phyloP scores from a whole-genome alignment of 495 filamentous ascomycete genomes.

The Filosporella fistucella region DNA sequence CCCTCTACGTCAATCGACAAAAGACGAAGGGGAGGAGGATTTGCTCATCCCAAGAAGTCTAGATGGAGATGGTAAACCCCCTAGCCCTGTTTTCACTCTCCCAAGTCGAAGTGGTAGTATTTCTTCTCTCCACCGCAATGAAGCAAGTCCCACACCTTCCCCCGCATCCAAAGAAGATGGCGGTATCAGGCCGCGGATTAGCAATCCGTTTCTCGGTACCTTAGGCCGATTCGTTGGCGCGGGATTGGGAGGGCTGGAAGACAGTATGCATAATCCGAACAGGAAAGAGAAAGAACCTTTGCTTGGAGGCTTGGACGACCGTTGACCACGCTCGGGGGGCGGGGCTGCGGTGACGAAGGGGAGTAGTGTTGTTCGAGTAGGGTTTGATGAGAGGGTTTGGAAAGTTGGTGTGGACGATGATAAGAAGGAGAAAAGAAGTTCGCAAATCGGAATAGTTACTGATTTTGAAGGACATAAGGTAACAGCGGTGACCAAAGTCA shows the following conservation, averaged over 20 bases:
- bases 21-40: background rate
- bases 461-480: no score
- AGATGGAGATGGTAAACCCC: constrained; percentile 9
- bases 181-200: background rate
- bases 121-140: background rate
- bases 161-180: background rate
- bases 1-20: background rate
- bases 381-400: background rate
- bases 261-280: constrained; percentile 11
- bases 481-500: constrained; percentile 4
- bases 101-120: background rate
- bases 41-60: constrained; percentile 3
- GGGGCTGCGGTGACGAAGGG: background rate
- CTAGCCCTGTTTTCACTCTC: constrained; percentile 4
- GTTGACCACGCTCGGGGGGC: constrained; percentile 15
- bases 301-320: background rate
- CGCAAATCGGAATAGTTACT: no score
- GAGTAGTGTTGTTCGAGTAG: no score
- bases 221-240: background rate
- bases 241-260: constrained; percentile 12
- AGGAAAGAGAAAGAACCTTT: background rate
- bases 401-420: background rate
- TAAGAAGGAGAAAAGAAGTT: background rate
- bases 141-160: no score
- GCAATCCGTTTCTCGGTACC: background rate